Evolutionary conservation across 1,284 basidiomycete species (phyloP).

Genomic region (Tilletia horrida): DNA sequence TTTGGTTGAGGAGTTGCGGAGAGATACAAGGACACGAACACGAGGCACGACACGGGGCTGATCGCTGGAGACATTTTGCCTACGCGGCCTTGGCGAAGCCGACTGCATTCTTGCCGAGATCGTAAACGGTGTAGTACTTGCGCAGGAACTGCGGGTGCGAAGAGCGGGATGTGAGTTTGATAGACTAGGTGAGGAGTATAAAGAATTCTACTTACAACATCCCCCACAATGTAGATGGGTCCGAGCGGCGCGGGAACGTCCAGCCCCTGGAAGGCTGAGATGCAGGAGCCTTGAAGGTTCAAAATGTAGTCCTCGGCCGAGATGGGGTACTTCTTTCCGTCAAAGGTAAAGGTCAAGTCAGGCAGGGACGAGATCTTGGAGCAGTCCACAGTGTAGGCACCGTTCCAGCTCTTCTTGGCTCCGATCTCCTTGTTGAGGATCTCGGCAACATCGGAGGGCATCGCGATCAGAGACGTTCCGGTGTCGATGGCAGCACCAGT

Average conservation of each 20-base stretch:
- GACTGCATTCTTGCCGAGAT: slow-evolving; percentile 76
- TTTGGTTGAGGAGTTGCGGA: no score
- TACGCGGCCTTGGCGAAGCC: slow-evolving; percentile 67
- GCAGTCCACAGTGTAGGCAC: slow-evolving; percentile 68
- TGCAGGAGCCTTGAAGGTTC: slow-evolving; percentile 82
- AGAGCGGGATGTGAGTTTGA: no score
- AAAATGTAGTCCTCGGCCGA: slow-evolving; percentile 84
- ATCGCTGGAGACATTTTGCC: no score
- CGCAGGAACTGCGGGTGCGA: slow-evolving; percentile 56
- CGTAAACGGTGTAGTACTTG: slow-evolving; percentile 91
- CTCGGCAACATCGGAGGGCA: slow-evolving; percentile 92
- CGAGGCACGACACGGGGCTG: no score
- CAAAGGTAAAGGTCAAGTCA: slow-evolving; percentile 71
- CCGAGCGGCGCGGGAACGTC: slow-evolving; percentile 86
- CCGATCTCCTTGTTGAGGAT: slow-evolving; percentile 86
- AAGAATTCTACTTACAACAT: slow-evolving; percentile 27
- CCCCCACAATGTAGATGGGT: slow-evolving; percentile 87
- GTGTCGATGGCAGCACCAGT: slow-evolving; percentile 73
- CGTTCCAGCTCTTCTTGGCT: slow-evolving; percentile 49
- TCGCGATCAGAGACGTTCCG: slow-evolving; percentile 84
- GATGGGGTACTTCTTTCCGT: slow-evolving; percentile 65
- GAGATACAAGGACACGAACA: no score
- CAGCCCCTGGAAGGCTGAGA: slow-evolving; percentile 87
- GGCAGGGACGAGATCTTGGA: slow-evolving; percentile 76
- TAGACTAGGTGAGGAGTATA: no score